Evolutionary conservation across 1,284 basidiomycete genomes (phyloP).

Genomic region (Serendipita sp.): DNA sequence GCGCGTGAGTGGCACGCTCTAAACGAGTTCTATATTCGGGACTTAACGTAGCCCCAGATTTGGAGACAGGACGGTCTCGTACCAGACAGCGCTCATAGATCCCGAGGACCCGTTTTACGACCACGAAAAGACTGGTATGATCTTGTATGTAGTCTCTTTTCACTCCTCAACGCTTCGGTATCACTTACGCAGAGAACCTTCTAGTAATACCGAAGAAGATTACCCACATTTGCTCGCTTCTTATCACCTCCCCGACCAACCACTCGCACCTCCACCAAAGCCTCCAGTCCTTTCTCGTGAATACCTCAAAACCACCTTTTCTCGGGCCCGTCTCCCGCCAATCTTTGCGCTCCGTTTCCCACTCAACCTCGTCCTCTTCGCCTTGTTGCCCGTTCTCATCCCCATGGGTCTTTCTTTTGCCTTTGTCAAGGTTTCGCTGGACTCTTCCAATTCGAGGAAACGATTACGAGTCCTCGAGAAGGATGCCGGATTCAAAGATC

Average conservation of each 20-base stretch:
- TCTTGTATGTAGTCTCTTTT: slow-evolving; percentile 35
- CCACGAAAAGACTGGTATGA: slow-evolving; percentile 40
- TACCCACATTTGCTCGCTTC: slow-evolving; percentile 43
- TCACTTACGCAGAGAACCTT: neutral
- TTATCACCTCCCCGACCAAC: slow-evolving; percentile 28
- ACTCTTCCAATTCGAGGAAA: slow-evolving; percentile 38
- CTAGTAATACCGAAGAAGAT: slow-evolving; percentile 40
- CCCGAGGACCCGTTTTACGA: slow-evolving; percentile 52
- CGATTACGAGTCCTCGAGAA: slow-evolving; percentile 49
- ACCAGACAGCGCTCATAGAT: slow-evolving; percentile 63
- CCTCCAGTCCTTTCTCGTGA: slow-evolving; percentile 27
- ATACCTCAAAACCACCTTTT: slow-evolving; percentile 32
- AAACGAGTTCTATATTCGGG: too few species aligned
- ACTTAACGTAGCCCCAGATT: slow-evolving; percentile 26
- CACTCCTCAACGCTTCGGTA: neutral
- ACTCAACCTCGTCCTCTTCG: slow-evolving; percentile 51
- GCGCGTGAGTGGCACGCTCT: slow-evolving; percentile 38
- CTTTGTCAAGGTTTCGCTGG: slow-evolving; percentile 37
- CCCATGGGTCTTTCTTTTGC: slow-evolving; percentile 41
- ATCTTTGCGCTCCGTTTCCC: slow-evolving; percentile 53
- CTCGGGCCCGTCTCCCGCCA: slow-evolving; percentile 42
- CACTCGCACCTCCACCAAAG: slow-evolving; percentile 25
- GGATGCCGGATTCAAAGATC: slow-evolving; percentile 18
- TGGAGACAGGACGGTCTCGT: slow-evolving; percentile 72
- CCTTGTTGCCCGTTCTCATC: slow-evolving; percentile 46